phyloP scores from a whole-genome alignment of 805 yeast genomes.

The Candida germanica region DNA sequence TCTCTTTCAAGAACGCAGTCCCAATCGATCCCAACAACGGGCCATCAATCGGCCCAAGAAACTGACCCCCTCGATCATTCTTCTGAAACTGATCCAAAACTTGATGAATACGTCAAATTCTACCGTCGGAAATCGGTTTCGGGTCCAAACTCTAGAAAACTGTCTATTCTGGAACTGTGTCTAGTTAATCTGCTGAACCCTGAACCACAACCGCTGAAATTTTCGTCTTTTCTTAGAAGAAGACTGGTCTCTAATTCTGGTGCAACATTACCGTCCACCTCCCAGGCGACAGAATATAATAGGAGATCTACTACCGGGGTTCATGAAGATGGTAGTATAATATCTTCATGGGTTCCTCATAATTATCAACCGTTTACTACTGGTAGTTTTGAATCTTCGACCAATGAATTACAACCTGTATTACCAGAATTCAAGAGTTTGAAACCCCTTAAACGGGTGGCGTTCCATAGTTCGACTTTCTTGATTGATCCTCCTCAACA shows the following conservation, averaged over 20 bases:
- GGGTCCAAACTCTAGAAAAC: constrained; percentile 16
- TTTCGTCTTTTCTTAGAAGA: constrained; percentile 30
- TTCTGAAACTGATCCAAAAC: constrained; percentile 24
- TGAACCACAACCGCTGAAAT: constrained; percentile 9
- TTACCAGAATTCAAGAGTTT: constrained; percentile 27
- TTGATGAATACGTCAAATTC: constrained; percentile 35
- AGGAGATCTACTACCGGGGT: constrained; percentile 12
- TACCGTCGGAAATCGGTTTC: constrained; percentile 23
- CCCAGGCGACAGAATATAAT: constrained; percentile 15
- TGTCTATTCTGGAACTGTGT: constrained; percentile 11
- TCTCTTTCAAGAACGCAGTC: neutral
- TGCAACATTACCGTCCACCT: constrained; percentile 7
- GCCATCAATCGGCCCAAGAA: too few species aligned
- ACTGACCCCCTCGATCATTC: neutral
- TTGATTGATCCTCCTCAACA: constrained; percentile 70
- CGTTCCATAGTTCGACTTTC: constrained; percentile 41
- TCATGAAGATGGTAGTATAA: neutral
- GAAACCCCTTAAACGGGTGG: constrained; percentile 40
- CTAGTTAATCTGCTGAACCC: neutral
- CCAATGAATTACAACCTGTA: constrained; percentile 4
- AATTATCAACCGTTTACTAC: constrained; percentile 1
- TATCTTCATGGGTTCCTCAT: constrained; percentile 4
- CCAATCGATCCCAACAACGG: too few species aligned
- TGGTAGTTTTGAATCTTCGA: constrained; percentile 5
- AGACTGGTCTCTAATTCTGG: constrained; percentile 9